Conservation (phyloP, 2,329 filamentous ascomycete species). For the Cladobotryum protrusum region DNA sequence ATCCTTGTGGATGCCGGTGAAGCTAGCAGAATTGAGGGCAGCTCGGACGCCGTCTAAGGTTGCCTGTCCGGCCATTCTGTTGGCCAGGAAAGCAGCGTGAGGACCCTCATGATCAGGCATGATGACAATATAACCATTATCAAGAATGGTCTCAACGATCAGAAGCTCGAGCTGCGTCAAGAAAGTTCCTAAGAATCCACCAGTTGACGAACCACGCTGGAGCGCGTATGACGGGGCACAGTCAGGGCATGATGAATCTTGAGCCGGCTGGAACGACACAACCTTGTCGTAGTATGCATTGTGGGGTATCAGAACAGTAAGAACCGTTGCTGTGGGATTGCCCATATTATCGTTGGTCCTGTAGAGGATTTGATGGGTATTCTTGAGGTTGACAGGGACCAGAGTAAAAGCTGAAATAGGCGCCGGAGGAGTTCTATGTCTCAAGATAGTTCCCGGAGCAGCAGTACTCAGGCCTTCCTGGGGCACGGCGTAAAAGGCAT, state of each 20-base stretch:
- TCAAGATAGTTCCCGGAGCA: conserved; percentile 18
- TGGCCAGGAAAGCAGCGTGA: conserved; percentile 36
- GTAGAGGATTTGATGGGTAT: conserved; percentile 31
- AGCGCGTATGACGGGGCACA: conserved; percentile 23
- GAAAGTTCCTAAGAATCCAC: conserved; percentile 32
- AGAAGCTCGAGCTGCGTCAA: conserved; percentile 18
- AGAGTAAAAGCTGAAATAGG: conserved; percentile 17
- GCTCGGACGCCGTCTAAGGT: conserved; percentile 40
- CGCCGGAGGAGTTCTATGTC: conserved; percentile 15
- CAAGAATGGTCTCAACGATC: conserved; percentile 24
- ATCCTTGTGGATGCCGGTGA: conserved; percentile 25
- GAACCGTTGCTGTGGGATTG: conserved; percentile 30
- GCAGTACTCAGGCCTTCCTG: conserved; percentile 8
- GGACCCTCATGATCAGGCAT: conserved; percentile 43
- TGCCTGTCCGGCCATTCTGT: conserved; percentile 34
- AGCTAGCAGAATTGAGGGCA: conserved; percentile 22
- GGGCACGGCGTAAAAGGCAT: conserved; percentile 21
- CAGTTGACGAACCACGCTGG: conserved; percentile 11
- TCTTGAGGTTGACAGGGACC: conserved; percentile 14
- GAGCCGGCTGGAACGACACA: conserved; percentile 37
- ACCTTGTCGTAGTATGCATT: conserved; percentile 24
- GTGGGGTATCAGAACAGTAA: conserved; percentile 33
- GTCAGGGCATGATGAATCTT: conserved; percentile 34
- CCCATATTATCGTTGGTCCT: conserved; percentile 31
- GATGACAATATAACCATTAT: conserved; percentile 40